Conservation (phyloP, 2,329 filamentous ascomycete genomes). For the Coniochaeta sp. region DNA sequence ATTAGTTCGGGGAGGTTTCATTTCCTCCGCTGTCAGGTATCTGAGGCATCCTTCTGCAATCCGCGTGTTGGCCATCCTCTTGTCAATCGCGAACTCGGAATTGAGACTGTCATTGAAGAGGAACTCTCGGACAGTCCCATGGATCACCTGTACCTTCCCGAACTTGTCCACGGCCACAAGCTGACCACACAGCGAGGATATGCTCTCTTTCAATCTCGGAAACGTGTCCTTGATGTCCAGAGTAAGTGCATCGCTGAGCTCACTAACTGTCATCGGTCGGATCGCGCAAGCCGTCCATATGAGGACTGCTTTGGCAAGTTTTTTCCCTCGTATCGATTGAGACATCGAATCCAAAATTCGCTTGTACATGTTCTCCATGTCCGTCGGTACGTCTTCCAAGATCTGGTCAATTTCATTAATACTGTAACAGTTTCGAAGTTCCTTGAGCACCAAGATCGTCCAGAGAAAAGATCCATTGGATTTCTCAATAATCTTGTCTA, state of each 20-base stretch:
- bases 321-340: slow-evolving; percentile 10
- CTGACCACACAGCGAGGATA: slow-evolving; percentile 24
- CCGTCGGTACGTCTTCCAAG: slow-evolving; percentile 22
- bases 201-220: slow-evolving; percentile 11
- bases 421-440: slow-evolving; percentile 19
- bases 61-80: slow-evolving; percentile 17
- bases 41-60: slow-evolving; percentile 23
- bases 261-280: slow-evolving; percentile 21
- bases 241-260: slow-evolving; percentile 22
- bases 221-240: slow-evolving; percentile 21
- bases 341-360: slow-evolving; percentile 23
- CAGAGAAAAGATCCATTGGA: slow-evolving; percentile 29
- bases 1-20: slow-evolving; percentile 19
- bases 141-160: slow-evolving; percentile 24
- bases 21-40: slow-evolving; percentile 22
- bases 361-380: slow-evolving; percentile 26
- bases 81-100: slow-evolving; percentile 22
- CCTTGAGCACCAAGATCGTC: slow-evolving; percentile 24
- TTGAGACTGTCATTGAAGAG: slow-evolving; percentile 12
- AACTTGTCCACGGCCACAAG: slow-evolving; percentile 22
- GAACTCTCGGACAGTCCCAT: slow-evolving; percentile 27
- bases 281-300: slow-evolving; percentile 22
- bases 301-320: slow-evolving; percentile 24
- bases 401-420: slow-evolving; percentile 20
- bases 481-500: slow-evolving; percentile 25